These are phyloP conservation scores for Cylindrodendrum hubeiense DNA, from an alignment of 2,329 filamentous ascomycete genomes.

Conservation along the genomic window DNA sequence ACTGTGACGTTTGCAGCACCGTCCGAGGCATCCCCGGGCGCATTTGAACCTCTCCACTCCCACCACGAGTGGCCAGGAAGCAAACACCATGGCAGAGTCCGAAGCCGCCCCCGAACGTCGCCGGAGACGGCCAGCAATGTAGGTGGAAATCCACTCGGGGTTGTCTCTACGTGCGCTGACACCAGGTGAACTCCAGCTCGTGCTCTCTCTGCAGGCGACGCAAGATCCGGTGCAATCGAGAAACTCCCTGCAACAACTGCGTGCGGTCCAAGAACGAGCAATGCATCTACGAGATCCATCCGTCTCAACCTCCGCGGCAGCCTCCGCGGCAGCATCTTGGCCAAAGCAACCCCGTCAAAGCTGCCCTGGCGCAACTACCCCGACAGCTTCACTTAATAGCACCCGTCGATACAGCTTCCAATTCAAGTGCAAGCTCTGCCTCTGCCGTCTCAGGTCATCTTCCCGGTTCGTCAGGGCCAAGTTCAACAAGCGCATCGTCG, in stretches of 20 bases:
- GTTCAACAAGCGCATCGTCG: slow-evolving; percentile 18
- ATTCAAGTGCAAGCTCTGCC: neutral
- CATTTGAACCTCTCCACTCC: too few species aligned
- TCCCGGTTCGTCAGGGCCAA: neutral
- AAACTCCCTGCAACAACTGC: slow-evolving; percentile 57
- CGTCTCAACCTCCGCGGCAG: neutral
- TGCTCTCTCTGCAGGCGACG: slow-evolving; percentile 57
- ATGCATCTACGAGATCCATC: slow-evolving; percentile 50
- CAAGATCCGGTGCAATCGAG: slow-evolving; percentile 58
- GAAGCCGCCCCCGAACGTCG: slow-evolving; percentile 35
- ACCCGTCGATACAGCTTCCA: slow-evolving; percentile 9
- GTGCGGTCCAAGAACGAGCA: slow-evolving; percentile 49
- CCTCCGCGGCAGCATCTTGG: neutral
- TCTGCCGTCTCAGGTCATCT: neutral
- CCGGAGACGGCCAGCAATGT: slow-evolving; percentile 47
- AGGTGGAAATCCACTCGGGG: neutral
- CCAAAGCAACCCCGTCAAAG: neutral
- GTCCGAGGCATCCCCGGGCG: too few species aligned
- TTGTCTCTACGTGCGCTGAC: neutral
- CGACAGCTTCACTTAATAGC: neutral
- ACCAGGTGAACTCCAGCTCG: slow-evolving; percentile 42
- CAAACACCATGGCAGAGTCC: slow-evolving; percentile 25
- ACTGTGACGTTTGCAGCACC: neutral
- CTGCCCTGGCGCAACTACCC: neutral
- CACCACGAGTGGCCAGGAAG: neutral